Base-by-base conservation (phyloP, 2,329 filamentous ascomycete species). In the Alternaria brassicicola region DNA sequence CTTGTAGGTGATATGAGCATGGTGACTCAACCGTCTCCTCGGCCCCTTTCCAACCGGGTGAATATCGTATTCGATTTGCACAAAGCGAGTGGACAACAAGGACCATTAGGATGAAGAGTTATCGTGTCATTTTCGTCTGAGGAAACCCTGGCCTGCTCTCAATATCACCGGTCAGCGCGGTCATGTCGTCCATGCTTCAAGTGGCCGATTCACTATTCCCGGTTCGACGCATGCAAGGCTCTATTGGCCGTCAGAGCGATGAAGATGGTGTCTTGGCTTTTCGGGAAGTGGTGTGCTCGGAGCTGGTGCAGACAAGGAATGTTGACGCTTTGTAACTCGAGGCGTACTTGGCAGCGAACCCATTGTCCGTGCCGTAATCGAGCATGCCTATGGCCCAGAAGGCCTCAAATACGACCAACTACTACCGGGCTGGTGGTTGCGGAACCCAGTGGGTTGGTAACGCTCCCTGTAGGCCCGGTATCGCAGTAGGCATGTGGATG, bases 371-470 rank as follows among this genome's bases (percentile, higher is more conserved):
- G 53, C 52, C 50, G 53, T 49, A 42, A 48, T 19, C 19, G 33
- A 50, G 50, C 21, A 17, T 26, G 15, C 10, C 19, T n/a, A 41
- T 42, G 56, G 38, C 51, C 59, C 60, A 57, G 25, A 41, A 48
- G 53, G 28, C 43, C 57, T 41, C 41, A 12, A 47, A 57, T 48
- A 62, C 53, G 47, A 62, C 35, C n/a, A 28, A 19, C 21, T 35
- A 51, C 48, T 62, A 57, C 56, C 58, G 31, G 51, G 19, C 43
- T 43, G 39, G 31, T 60, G 61, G 58, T 49, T 48, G 42, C 43
- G 57, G 47, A 52, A 41, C 33, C 48, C 55, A 33, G 26, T 31
- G 17, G 10, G 31, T 21, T 46, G 55, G 55, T 57, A 53, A 30
- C 25, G 13, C 21, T 39, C 28, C 19, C 35, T 28, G 19, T 19